Conservation (phyloP, 768 basidiomycete genomes). For the Lentinula aciculospora region DNA sequence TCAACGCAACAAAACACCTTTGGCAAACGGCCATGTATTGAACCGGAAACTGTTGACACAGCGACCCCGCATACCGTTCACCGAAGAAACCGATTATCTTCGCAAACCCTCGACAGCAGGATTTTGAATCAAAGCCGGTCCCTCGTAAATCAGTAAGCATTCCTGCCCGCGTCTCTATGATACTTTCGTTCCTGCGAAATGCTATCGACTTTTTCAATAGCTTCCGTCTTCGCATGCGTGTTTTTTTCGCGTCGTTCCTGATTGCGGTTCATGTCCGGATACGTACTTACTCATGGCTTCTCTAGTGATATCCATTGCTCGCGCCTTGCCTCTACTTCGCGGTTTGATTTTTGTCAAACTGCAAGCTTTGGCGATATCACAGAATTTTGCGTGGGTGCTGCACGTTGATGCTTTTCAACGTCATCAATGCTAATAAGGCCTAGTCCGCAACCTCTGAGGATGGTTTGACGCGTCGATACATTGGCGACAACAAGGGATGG, state of each 20-base stretch:
- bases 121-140: neutral
- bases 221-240: neutral
- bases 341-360: constrained; percentile 13
- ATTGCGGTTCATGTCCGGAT: too few species aligned
- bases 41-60: neutral
- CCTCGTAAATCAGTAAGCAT: neutral
- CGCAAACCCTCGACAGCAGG: neutral
- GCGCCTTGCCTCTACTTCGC: constrained; percentile 8
- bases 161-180: neutral
- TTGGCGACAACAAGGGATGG: constrained; percentile 53
- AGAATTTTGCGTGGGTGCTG: constrained; percentile 39
- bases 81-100: too few species aligned
- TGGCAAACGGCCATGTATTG: neutral
- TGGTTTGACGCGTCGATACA: constrained; percentile 29
- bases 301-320: neutral
- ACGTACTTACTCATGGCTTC: constrained; percentile 9
- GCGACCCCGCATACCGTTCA: too few species aligned
- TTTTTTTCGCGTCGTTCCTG: neutral
- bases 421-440: neutral
- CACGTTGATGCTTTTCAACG: neutral
- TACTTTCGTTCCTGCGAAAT: too few species aligned
- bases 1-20: neutral
- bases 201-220: too few species aligned
- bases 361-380: constrained; percentile 25
- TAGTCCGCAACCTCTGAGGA: constrained; percentile 20